These are phyloP conservation scores for Neurospora tetraspora DNA, from an alignment of 495 filamentous ascomycete species.

Conservation along the genomic window DNA sequence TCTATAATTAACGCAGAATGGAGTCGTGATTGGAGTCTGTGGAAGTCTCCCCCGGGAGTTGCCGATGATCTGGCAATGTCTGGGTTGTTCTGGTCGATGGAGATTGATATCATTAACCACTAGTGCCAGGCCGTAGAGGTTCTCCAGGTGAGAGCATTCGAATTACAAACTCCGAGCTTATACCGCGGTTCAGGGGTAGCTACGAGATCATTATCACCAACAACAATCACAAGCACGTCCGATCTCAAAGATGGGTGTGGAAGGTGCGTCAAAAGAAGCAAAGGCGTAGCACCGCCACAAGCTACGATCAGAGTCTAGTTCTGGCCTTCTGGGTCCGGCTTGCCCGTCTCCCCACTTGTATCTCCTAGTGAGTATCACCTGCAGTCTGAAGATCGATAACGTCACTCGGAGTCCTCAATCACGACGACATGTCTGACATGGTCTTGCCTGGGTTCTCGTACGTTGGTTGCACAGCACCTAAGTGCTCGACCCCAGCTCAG, in stretches of 20 bases:
- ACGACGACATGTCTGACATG: background rate
- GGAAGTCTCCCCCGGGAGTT: background rate
- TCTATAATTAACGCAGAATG: background rate
- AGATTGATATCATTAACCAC: background rate
- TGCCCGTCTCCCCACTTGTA: background rate
- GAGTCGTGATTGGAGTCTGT: background rate
- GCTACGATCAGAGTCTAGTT: background rate
- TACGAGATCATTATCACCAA: background rate
- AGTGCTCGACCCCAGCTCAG: background rate
- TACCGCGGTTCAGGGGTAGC: background rate
- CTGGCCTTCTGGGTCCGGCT: background rate
- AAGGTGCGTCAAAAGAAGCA: background rate
- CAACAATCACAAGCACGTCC: background rate
- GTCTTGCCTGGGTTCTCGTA: background rate
- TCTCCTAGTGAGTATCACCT: background rate
- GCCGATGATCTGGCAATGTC: background rate
- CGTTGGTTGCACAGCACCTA: background rate
- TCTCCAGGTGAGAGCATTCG: background rate
- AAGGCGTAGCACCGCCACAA: background rate
- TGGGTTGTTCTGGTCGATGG: background rate
- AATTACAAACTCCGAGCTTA: background rate
- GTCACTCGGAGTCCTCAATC: background rate
- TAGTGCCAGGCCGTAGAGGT: background rate
- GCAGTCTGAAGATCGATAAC: background rate
- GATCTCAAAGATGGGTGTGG: background rate